Evolutionary conservation across 495 filamentous ascomycete genomes (phyloP).

Genomic region (Hamigera avellanea): DNA sequence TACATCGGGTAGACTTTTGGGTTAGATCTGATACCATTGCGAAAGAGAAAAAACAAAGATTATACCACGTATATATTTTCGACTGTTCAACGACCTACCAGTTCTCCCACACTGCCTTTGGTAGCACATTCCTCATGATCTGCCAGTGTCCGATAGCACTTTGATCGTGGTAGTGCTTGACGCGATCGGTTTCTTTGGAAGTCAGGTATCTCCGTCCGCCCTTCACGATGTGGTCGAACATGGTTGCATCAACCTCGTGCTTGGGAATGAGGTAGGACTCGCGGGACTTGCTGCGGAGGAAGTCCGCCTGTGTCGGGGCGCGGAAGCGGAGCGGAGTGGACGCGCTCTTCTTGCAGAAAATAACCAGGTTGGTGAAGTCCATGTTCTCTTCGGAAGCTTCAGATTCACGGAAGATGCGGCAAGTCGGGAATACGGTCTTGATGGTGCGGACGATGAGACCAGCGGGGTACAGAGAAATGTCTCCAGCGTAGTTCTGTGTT

Average conservation of each 20-base stretch:
- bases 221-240: conserved; percentile 28
- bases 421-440: conserved; percentile 58
- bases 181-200: conserved; percentile 35
- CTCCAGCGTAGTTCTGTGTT: conserved; percentile 87
- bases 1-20: background rate
- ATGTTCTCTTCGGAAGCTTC: conserved; percentile 35
- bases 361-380: conserved; percentile 89
- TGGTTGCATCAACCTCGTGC: conserved; percentile 52
- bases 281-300: conserved; percentile 57
- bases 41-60: background rate
- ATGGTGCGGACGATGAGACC: conserved; percentile 64
- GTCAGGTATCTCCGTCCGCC: conserved; percentile 15
- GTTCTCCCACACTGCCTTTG: conserved; percentile 70
- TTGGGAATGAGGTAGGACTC: conserved; percentile 57
- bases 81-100: conserved; percentile 44
- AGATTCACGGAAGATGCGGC: conserved; percentile 75
- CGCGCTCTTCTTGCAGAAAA: conserved; percentile 39
- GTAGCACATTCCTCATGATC: conserved; percentile 80
- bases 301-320: conserved; percentile 50
- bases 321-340: conserved; percentile 51
- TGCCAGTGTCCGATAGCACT: conserved; percentile 79
- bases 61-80: background rate
- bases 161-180: conserved; percentile 58
- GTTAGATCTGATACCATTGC: background rate
- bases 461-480: conserved; percentile 61